phyloP scores from a whole-genome alignment of 108 stramenopile species.

The Nitzschia palea region DNA sequence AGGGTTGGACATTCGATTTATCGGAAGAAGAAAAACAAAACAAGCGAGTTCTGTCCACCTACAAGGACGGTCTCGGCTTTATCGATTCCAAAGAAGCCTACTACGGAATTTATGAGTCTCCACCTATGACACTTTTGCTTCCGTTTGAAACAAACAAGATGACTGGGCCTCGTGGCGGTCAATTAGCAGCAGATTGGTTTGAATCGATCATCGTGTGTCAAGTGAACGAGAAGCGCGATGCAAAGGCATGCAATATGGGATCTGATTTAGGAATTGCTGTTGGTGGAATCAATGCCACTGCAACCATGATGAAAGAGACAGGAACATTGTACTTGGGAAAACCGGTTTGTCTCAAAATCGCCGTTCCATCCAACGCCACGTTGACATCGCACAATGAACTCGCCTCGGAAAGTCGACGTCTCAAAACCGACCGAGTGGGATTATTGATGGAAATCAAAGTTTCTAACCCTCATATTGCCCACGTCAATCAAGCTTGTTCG shows the following conservation, averaged over 20 bases:
- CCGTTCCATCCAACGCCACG: constrained; percentile 33
- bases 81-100: constrained; percentile 69
- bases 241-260: constrained; percentile 39
- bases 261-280: constrained; percentile 44
- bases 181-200: constrained; percentile 42
- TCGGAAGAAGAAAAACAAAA: constrained; percentile 49
- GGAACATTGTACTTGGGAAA: constrained; percentile 59
- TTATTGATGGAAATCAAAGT: constrained; percentile 40
- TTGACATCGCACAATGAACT: constrained; percentile 44
- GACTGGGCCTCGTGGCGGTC: constrained; percentile 12
- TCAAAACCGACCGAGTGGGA: constrained; percentile 33
- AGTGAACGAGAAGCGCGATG: constrained; percentile 63
- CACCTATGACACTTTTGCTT: constrained; percentile 46
- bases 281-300: constrained; percentile 41
- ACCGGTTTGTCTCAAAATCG: constrained; percentile 48
- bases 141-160: constrained; percentile 36
- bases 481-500: constrained; percentile 55
- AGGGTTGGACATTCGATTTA: constrained; percentile 72
- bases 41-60: constrained; percentile 44
- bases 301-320: constrained; percentile 25
- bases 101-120: constrained; percentile 54
- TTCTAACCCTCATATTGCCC: constrained; percentile 32
- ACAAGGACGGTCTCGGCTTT: constrained; percentile 55
- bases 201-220: constrained; percentile 58
- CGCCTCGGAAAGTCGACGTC: neutral